Evolutionary conservation across 2,329 filamentous ascomycete genomes (phyloP).

Genomic region (Geosmithia flava): DNA sequence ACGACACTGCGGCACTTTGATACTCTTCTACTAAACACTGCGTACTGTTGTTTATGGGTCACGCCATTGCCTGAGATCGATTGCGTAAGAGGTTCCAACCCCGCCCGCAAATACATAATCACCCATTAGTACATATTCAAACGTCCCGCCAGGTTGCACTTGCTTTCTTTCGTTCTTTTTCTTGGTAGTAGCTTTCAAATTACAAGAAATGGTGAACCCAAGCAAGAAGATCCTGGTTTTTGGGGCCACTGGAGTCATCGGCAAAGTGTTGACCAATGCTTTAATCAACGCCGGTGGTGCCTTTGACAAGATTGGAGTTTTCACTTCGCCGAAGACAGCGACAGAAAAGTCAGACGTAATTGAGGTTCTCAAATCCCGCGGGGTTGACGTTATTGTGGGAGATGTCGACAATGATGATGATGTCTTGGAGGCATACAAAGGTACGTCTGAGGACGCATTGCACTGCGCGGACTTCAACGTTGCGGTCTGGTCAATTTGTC

Average conservation of each 20-base stretch:
- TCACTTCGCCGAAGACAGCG: not conserved
- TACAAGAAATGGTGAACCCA: not conserved
- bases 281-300: not conserved
- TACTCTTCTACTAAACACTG: too few species aligned
- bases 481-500: too few species aligned
- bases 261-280: not conserved
- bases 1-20: too few species aligned
- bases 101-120: too few species aligned
- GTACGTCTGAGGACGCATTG: constrained; percentile 6
- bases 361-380: constrained; percentile 8
- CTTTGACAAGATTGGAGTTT: not conserved
- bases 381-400: constrained; percentile 12
- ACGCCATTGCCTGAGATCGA: too few species aligned
- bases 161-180: too few species aligned
- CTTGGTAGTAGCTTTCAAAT: too few species aligned
- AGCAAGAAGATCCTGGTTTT: not conserved
- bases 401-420: constrained; percentile 22
- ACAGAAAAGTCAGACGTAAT: not conserved
- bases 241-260: not conserved
- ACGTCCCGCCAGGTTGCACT: too few species aligned
- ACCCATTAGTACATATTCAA: too few species aligned
- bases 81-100: too few species aligned
- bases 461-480: not conserved
- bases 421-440: constrained; percentile 46
- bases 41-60: too few species aligned